These are phyloP conservation scores for Camelina sativa DNA, from an alignment of 345 rosid species.

Conservation along the genomic window DNA sequence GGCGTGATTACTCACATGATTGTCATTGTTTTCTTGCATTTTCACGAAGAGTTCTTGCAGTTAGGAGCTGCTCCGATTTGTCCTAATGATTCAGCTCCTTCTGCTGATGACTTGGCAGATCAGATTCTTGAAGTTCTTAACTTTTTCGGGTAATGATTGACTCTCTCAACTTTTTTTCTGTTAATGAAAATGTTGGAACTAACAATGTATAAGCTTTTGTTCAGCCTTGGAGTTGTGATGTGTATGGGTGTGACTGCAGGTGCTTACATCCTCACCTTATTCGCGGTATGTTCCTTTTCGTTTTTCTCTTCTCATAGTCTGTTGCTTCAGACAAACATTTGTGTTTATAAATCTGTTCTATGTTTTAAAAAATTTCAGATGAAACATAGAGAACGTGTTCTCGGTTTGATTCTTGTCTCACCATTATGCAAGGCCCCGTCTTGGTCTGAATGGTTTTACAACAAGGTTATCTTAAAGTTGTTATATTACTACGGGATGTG, in stretches of 20 bases:
- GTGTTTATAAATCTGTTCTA: conserved; percentile 14
- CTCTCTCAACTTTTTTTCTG: background rate
- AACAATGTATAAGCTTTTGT: conserved; percentile 20
- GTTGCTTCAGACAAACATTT: background rate
- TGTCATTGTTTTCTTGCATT: conserved; percentile 42
- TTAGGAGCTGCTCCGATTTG: conserved; percentile 82
- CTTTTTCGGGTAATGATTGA: conserved; percentile 68
- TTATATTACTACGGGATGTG: conserved; percentile 92
- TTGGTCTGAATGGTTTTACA: conserved; percentile 94
- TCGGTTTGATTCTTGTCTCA: conserved; percentile 90
- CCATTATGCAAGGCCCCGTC: conserved; percentile 93
- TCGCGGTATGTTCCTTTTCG: conserved; percentile 65
- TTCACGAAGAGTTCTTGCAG: conserved; percentile 81
- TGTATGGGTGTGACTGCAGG: conserved; percentile 98
- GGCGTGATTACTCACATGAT: conserved; percentile 20
- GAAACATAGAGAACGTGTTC: conserved; percentile 87
- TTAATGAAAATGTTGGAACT: conserved; percentile 17
- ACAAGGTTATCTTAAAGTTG: conserved; percentile 77
- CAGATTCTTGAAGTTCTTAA: conserved; percentile 89
- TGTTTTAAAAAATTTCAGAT: conserved; percentile 55
- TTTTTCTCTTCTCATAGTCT: conserved; percentile 7
- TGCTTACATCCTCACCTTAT: conserved; percentile 84
- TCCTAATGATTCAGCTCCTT: conserved; percentile 55
- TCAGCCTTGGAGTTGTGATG: conserved; percentile 90
- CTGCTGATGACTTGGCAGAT: conserved; percentile 88